Base-by-base conservation (phyloP, 78 protist species). In the Trichosphaerium sp. region DNA sequence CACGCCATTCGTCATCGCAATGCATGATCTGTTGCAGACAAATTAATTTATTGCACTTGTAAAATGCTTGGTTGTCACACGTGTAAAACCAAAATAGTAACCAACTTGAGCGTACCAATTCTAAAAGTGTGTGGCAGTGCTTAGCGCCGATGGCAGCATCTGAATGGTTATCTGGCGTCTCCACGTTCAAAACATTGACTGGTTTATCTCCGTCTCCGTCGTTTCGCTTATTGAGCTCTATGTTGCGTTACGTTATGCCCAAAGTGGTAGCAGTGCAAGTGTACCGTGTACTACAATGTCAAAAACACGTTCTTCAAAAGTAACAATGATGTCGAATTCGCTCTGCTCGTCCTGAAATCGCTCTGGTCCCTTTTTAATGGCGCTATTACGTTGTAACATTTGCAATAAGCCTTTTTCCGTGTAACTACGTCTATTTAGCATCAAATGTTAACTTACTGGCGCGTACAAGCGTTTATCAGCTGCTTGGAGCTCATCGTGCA, bases 381-480 rank as follows among this genome's bases (percentile, higher is more conserved):
- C 10, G 12, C 41, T 51, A 63, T 85, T 85, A 6, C 90, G 31
- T 23, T 85, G 74, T 26, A 85, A 63, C 90, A 85, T 85, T n/a
- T 55, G 68, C 21, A 82, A 60, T n/a, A 82, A 55, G n/a, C 88
- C 90, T 51, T 77, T 84, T 23, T 40, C 31, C 39, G 64, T 69
- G 69, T 84, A 81, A 28, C 56, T 48, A 21, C 32, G 14, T 18
- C 1, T 38, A 23, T 62, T 44, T 44, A 15, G 15, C 51, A 15
- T 18, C 51, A 15, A 21, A 21, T 18, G 26, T 44, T 18, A 15
- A 44, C 18, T 44, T 18, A 15, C 51, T 44, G 51, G 15, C 51
- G 26, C 51, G 51, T 15, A 18, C 51, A 44, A 44, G 18, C 26
- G 51, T 15, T 18, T 21, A 44, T n/a, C n/a, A n/a, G n/a, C n/a